Evolutionary conservation across 1,139 yeast species (phyloP), one percentile per base, ranked within the genome.

Genomic region (Chernovozyma aurita): DNA sequence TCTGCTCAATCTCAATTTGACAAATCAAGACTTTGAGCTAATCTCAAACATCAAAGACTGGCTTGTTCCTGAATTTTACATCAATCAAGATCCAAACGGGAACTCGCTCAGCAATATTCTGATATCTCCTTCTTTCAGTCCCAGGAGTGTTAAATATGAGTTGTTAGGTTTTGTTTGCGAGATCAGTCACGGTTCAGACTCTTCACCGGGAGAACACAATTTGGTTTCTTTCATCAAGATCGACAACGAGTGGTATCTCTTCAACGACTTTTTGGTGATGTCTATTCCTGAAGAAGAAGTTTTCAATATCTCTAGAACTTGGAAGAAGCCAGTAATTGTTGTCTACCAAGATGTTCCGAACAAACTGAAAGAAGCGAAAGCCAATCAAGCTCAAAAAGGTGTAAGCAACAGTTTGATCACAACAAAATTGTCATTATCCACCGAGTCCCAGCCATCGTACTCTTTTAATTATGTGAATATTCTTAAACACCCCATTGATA

Each of bases 231-330:
- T 73, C 44, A 68, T 78, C 5, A 71, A 72, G 37, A 64, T 78
- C n/a, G 63, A 57, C 13, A 70, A 66, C 35, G 68, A 68, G 37
- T 94, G 99, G 98, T 78, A 73, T 47, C 59, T 94, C 50, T 88
- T 94, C 57, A 94, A 94, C 53, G 97, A 94, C 57, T 94, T 90
- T 58, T 64, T 92, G 48, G 97, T 88, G n/a, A 76, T 79, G 55
- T 81, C 80, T 18, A 71, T 94, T 1, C 70, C 82, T 1, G 85
- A 81, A 45, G 88, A 82, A 36, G 88, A 81, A 33, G 85, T 78
- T 0, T 68, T 87, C 37, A 77, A 87, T 52, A 65, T 88, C 37
- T 65, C 79, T 1, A 69, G 70, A 31, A 66, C 79, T 59, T 90
- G 97, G 95, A 94, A 92, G 53, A 78, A 78, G 27, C 95, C 97